Base-by-base conservation (phyloP, 192 early-diverging fungal species). In the Coemansia sp. region DNA sequence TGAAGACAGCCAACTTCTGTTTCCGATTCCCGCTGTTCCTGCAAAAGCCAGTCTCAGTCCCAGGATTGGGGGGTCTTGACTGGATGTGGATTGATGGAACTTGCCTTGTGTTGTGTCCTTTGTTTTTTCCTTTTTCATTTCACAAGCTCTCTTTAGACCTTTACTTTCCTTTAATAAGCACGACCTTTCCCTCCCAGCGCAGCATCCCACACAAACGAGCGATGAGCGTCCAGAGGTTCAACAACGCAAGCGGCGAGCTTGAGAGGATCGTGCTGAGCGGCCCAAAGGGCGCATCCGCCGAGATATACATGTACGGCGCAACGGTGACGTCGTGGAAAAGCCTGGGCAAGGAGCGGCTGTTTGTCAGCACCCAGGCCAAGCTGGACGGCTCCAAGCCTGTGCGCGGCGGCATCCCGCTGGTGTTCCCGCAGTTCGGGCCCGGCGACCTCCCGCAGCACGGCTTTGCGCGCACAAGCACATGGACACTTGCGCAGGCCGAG, bases 381-480 rank as follows among this genome's bases (percentile, higher is more conserved):
- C 76, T 95, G 2, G 88, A 99, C 70, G 94, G 93, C 33, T 85
- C 87, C 71, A 97, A 95, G 83, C 89, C 94, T 1, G 91, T 97
- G 61, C 95, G 97, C 37, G 95, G 91, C 54, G 92, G 92, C 38
- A 86, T 84, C 57, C 83, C 72, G 2, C 55, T 82, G 34, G 81
- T 85, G 40, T 87, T 79, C 31, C 84, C 84, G 28, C 82, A 84
- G 70, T 85, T 83, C 34, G 79, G 79, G 2, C 72, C 70, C 4
- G 82, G 82, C 54, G 62, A 47, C 25, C 72, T 84, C 41, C 75
- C 75, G 25, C 82, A 84, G 59, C 82, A 84, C 40, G 82, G 82
- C n/a, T 84, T 84, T 70, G 82, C 82, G 7, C 77, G 82, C 44
- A 77, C 71, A 7, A 62, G 64, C 44, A 36, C 11, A 23, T 84